Evolutionary conservation across 306 rosid genomes (phyloP), one percentile per base, ranked within the genome.

Genomic region (Prunus mongolica): DNA sequence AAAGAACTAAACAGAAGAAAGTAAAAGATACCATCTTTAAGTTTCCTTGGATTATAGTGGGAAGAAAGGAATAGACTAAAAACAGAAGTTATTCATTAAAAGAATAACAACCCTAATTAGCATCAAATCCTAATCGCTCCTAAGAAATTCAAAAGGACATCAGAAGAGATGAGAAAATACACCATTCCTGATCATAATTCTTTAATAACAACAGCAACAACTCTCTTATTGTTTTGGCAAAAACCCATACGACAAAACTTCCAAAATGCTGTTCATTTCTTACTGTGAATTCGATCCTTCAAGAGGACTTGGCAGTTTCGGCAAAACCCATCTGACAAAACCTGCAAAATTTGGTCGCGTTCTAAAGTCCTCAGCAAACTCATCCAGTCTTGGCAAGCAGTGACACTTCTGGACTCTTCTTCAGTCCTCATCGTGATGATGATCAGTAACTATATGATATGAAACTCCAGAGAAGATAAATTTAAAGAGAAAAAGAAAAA

Each of bases 281-380:
- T 62, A 62, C 67, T 62, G 67, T 2, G 60, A 0, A 83, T 64
- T 49, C 88, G 78, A 25, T 41, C 6, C 57, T 73, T 80, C 4
- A 88, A 9, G 19, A 57, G 80, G 78, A 3, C 3, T n/a, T 74
- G n/a, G 12, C 91, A 88, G 56, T 68, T 76, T 3, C 28, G 2
- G 67, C 91, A 88, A 56, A 88, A 44, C 6, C 58, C 81, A 32
- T 71, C 34, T 6, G 89, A 83, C 60, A 88, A 69, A 65, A 81
- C 24, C 16, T 83, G 28, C 56, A 83, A 12, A 16, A 88, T 77
- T n/a, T 85, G 82, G 9, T 79, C 76, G 44, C 80, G 83, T 20
- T 58, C 75, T 58, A 85, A 18, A 28, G 76, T 79, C 15, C 55
- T 54, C 1, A 77, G 65, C 3, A 71, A 3, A 65, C 64, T 79